Conservation (phyloP, 441 rosid species). For the Brassica hybrid region DNA sequence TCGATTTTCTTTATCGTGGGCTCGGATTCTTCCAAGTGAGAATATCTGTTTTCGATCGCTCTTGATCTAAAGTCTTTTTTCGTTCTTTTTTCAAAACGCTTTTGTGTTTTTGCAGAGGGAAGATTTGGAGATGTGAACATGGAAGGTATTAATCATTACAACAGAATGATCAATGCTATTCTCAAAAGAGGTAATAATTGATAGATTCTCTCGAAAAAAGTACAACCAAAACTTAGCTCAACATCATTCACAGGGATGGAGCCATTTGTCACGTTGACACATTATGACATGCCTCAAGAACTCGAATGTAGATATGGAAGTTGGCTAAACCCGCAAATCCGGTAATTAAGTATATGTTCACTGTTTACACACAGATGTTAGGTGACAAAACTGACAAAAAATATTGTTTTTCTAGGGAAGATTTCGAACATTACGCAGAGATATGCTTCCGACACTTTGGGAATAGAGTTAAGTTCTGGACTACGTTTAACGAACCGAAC, state of each 20-base stretch:
- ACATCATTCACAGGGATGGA: slow-evolving; percentile 56
- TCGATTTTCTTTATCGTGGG: slow-evolving; percentile 78
- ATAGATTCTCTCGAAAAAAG: not conserved
- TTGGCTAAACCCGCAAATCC: slow-evolving; percentile 64
- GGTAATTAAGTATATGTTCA: slow-evolving; percentile 42
- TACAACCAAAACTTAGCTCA: not conserved
- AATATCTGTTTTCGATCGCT: not conserved
- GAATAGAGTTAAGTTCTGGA: slow-evolving; percentile 63
- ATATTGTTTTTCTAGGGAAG: slow-evolving; percentile 52
- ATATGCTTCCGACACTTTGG: slow-evolving; percentile 70
- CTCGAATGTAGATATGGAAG: slow-evolving; percentile 67
- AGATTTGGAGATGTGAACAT: slow-evolving; percentile 66
- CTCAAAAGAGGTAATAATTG: slow-evolving; percentile 47
- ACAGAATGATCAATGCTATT: slow-evolving; percentile 56
- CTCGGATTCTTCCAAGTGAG: slow-evolving; percentile 73
- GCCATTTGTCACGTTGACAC: slow-evolving; percentile 71
- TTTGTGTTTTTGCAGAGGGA: slow-evolving; percentile 51
- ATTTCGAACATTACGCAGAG: slow-evolving; percentile 62
- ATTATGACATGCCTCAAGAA: slow-evolving; percentile 73
- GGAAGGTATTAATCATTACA: slow-evolving; percentile 60
- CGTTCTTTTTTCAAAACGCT: not conserved
- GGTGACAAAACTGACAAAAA: not conserved
- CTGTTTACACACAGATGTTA: not conserved
- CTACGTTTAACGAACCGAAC: slow-evolving; percentile 78
- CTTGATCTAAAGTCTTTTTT: not conserved